These are phyloP conservation scores for Hypoxylon sp. DNA, from an alignment of 2,329 filamentous ascomycete genomes.

Conservation along the genomic window DNA sequence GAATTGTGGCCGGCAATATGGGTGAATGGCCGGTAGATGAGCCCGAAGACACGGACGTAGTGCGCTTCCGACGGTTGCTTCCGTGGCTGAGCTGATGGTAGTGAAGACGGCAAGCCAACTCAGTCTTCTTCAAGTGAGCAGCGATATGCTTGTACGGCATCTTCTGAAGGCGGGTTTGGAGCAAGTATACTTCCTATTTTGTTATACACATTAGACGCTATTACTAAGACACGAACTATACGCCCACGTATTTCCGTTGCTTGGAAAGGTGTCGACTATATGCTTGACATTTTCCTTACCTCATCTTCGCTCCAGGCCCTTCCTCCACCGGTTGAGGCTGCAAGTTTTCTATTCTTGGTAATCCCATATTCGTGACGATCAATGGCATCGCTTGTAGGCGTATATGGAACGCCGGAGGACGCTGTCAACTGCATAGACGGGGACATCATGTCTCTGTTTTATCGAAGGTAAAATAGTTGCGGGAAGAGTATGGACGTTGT, in stretches of 20 bases:
- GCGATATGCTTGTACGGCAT: conserved; percentile 95
- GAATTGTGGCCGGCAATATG: conserved; percentile 62
- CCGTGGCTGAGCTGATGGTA: conserved; percentile 89
- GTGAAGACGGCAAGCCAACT: conserved; percentile 88
- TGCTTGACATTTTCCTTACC: conserved; percentile 64
- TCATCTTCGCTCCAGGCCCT: conserved; percentile 90
- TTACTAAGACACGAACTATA: neutral
- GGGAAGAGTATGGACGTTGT: conserved; percentile 49
- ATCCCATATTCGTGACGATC: conserved; percentile 73
- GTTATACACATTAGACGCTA: conserved; percentile 32
- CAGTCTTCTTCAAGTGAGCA: conserved; percentile 87
- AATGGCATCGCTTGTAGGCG: conserved; percentile 67
- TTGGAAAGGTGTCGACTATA: conserved; percentile 7
- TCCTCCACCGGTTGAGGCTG: conserved; percentile 78
- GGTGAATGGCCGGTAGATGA: conserved; percentile 71
- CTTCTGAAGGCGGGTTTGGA: conserved; percentile 87
- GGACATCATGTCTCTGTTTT: conserved; percentile 61
- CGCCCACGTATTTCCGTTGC: conserved; percentile 2
- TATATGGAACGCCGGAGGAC: conserved; percentile 61
- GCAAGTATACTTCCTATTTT: conserved; percentile 81
- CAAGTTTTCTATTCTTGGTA: conserved; percentile 75
- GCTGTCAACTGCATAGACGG: conserved; percentile 64
- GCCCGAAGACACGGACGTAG: conserved; percentile 77
- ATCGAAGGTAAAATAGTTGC: conserved; percentile 26
- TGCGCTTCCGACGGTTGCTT: conserved; percentile 83